Percentiles rank a stretch among this genome's conserved stretches.
Evolutionary conservation across 106 monocot genomes (phyloP).

Genomic region (Acorus gramineus): DNA sequence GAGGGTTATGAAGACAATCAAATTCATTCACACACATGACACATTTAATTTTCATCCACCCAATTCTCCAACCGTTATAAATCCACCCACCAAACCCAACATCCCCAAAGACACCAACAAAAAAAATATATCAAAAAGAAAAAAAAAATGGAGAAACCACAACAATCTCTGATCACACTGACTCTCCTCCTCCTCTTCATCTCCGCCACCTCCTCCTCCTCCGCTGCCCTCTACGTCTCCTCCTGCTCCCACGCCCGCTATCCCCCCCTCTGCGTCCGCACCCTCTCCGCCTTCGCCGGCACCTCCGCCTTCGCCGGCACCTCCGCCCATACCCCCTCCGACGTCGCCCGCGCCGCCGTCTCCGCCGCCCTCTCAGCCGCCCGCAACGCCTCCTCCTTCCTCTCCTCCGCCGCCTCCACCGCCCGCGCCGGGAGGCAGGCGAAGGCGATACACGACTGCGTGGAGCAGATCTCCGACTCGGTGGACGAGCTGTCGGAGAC

Average conservation of each 20-base stretch:
- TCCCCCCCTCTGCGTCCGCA: slow-evolving; percentile 10
- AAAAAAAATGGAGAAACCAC: too few relatives aligned
- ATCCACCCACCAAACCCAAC: too few relatives aligned
- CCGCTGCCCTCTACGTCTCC: not conserved
- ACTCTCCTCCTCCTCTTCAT: too few relatives aligned
- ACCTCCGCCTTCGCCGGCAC: slow-evolving; percentile 22
- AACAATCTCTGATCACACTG: too few relatives aligned
- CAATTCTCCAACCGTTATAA: too few relatives aligned
- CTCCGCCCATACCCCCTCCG: slow-evolving; percentile 1
- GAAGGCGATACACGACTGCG: slow-evolving; percentile 21
- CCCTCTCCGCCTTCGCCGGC: slow-evolving; percentile 17
- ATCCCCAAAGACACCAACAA: too few relatives aligned
- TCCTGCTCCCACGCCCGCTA: slow-evolving; percentile 1
- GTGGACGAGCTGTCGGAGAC: slow-evolving; percentile 19
- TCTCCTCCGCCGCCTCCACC: slow-evolving; percentile 12
- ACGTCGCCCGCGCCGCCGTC: not conserved
- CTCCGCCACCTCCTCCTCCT: not conserved
- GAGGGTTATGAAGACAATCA: too few relatives aligned
- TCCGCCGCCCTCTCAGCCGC: slow-evolving; percentile 14
- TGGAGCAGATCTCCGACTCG: slow-evolving; percentile 26
- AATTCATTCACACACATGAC: too few relatives aligned
- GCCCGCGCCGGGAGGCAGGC: not conserved
- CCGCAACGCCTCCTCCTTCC: slow-evolving; percentile 16
- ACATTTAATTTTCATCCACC: too few relatives aligned
- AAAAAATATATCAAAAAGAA: too few relatives aligned